Conservation (phyloP, 202 grass and related monocot genomes). For the Miscanthus sacchariflorus region DNA sequence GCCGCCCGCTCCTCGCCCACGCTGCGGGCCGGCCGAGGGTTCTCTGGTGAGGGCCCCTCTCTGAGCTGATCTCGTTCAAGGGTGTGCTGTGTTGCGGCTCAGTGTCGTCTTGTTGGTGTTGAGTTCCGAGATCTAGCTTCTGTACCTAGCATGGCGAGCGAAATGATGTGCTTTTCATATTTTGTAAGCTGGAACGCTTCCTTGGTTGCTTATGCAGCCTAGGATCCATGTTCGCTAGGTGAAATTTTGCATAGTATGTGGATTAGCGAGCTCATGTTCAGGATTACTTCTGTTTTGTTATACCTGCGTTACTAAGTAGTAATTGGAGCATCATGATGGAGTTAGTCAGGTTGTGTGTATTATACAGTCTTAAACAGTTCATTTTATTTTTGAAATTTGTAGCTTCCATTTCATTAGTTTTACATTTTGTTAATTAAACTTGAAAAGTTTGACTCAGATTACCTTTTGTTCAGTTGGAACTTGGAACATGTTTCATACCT, state of each 20-base stretch:
- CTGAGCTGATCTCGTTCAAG: background rate
- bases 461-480: background rate
- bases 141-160: background rate
- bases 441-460: background rate
- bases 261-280: background rate
- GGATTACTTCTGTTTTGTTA: background rate
- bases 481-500: background rate
- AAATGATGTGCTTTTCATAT: background rate
- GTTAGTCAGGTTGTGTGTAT: background rate
- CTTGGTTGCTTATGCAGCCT: background rate
- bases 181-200: background rate
- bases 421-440: background rate
- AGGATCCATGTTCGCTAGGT: background rate
- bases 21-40: conserved; percentile 33
- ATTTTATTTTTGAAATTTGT: background rate
- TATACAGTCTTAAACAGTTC: background rate
- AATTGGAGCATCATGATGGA: background rate
- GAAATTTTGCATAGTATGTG: background rate
- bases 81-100: background rate
- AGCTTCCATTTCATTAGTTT: background rate
- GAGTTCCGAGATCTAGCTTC: conserved; percentile 32
- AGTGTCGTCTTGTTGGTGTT: background rate
- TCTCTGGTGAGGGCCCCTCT: conserved; percentile 33
- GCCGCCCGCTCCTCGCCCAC: conserved; percentile 9
- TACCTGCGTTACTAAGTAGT: background rate